phyloP scores from a whole-genome alignment of 371 early-diverging fungal species.

The Mucor irregularis region DNA sequence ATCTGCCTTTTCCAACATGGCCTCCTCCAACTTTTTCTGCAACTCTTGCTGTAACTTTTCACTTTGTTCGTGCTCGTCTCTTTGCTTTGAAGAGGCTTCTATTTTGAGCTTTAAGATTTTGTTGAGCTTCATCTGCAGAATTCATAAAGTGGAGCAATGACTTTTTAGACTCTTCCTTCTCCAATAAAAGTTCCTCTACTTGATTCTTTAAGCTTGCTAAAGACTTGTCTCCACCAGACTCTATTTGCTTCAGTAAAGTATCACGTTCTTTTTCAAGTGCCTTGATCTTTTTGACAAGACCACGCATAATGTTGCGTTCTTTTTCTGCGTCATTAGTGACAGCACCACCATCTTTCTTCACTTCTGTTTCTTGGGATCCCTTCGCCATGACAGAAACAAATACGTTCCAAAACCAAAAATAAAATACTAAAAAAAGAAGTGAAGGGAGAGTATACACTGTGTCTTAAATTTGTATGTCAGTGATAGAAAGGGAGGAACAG shows the following conservation, averaged over 20 bases:
- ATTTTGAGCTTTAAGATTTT: conserved; percentile 29
- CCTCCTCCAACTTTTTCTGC: background rate
- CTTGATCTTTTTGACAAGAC: conserved; percentile 44
- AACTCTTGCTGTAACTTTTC: background rate
- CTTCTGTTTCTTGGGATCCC: background rate
- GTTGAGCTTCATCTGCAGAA: conserved; percentile 36
- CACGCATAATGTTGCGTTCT: conserved; percentile 41
- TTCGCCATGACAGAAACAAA: conserved; percentile 4
- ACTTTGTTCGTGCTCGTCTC: conserved; percentile 3
- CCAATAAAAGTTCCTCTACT: conserved; percentile 43
- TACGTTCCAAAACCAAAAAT: conserved; percentile 10
- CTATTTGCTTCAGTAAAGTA: conserved; percentile 17
- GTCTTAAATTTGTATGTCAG: background rate
- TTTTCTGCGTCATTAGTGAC: conserved; percentile 15
- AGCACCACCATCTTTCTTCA: background rate
- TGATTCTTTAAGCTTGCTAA: conserved; percentile 37
- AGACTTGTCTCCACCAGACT: conserved; percentile 13
- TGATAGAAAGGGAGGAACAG: too few relatives aligned
- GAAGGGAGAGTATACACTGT: conserved; percentile 1
- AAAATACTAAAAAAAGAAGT: conserved; percentile 7
- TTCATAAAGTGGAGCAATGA: conserved; percentile 41
- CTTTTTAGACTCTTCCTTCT: conserved; percentile 48
- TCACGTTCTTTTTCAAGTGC: conserved; percentile 37
- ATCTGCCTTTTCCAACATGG: background rate
- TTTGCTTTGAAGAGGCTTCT: conserved; percentile 22